Conservation (phyloP, 345 rosid species). For the Ceriops zippeliana region DNA sequence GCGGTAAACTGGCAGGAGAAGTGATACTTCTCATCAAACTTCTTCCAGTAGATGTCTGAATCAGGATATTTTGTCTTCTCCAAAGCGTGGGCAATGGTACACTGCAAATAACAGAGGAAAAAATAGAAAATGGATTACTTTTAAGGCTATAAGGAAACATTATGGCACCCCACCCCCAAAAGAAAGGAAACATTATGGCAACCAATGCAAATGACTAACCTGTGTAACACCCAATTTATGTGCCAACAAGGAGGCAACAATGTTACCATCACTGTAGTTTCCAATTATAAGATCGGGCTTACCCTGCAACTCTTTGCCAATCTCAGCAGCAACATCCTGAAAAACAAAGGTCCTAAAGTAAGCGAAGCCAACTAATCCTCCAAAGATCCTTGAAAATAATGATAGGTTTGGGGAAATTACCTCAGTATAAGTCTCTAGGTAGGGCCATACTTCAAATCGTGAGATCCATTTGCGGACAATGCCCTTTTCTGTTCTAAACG, state of each 20-base stretch:
- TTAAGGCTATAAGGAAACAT: not conserved
- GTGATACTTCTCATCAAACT: constrained; percentile 85
- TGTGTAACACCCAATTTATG: constrained; percentile 89
- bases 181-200: not conserved
- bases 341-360: not conserved
- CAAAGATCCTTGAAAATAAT: not conserved
- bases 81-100: constrained; percentile 94
- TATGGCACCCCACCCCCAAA: not conserved
- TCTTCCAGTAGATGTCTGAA: constrained; percentile 94
- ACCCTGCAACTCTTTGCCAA: constrained; percentile 76
- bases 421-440: constrained; percentile 86
- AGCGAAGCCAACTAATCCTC: not conserved
- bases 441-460: constrained; percentile 96
- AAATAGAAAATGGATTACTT: not conserved
- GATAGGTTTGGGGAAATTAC: constrained; percentile 22
- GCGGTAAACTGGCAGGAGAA: constrained; percentile 97
- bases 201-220: constrained; percentile 38
- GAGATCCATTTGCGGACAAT: constrained; percentile 87
- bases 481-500: constrained; percentile 78
- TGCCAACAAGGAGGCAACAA: constrained; percentile 84
- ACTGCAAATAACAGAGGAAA: constrained; percentile 36
- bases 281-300: constrained; percentile 93
- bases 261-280: constrained; percentile 93
- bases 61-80: constrained; percentile 96
- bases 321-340: constrained; percentile 80